Evolutionary conservation across 148 eudicot species (phyloP), one percentile per base, ranked within the genome.

Genomic region (Camellia granthamiana): DNA sequence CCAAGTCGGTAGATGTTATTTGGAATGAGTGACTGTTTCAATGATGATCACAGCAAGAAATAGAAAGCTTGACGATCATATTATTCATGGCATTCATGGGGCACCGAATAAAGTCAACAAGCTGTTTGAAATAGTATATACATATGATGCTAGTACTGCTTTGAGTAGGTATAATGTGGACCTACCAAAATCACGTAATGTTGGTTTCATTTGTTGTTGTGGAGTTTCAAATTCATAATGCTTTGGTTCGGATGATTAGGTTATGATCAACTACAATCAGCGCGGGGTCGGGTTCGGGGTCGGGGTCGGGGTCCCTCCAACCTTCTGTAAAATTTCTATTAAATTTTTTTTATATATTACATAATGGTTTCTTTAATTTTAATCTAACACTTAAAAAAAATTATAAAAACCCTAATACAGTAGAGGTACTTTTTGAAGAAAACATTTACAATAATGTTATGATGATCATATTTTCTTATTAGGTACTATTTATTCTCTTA

Each of bases 101-200:
- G 55, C 43, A 21, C 41, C 18, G 82, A 63, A 79, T 38, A 38
- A 80, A 73, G 82, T 73, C 82, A 73, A 63, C 64, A 71, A 63
- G 52, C 11, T 80, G 49, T 62, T 64, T 80, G 38, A 59, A 46
- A 12, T 44, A 51, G 4, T 0, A 54, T 13, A 8, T 2, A 7
- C 30, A 38, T 16, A 3, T 38, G 51, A 69, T 43, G 13, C 54
- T 5, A 56, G 41, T 65, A 64, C 15, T 30, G 9, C 3, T 44
- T 69, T 41, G 72, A 51, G 52, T 69, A n/a, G 51, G 51, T 69
- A 69, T 8, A 49, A 15, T n/a, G 54, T n/a, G 54, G 18, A 46
- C 54, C 74, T 43, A 6, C n/a, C 2, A 68, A 14, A 7, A 46
- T 10, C 55, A 8, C 30, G 30, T 5, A 21, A 21, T 11, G 7